A percentile compares a stretch with the other conserved stretches of the same genome.
These are phyloP conservation scores for Cochlearia excelsa DNA, from an alignment of 345 rosid species.

Conservation along the genomic window DNA sequence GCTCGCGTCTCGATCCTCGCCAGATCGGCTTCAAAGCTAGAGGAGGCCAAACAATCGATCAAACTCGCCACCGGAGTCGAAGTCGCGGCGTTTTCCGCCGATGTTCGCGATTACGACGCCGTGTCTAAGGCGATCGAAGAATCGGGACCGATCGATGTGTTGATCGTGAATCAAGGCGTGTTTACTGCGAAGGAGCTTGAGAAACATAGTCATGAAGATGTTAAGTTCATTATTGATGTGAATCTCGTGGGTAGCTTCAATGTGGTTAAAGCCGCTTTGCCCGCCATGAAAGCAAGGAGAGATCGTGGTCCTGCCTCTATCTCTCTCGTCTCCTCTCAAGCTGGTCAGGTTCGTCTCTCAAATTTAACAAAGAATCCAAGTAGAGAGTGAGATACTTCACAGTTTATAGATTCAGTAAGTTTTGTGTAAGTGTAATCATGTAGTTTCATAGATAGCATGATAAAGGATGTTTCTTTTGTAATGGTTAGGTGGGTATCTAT, in stretches of 20 bases:
- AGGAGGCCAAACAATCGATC: conserved; percentile 61
- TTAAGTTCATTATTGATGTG: conserved; percentile 73
- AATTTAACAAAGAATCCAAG: background rate
- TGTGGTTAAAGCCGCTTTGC: conserved; percentile 77
- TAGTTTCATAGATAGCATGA: background rate
- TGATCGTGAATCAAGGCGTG: conserved; percentile 82
- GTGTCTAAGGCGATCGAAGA: conserved; percentile 45
- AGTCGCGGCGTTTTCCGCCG: conserved; percentile 62
- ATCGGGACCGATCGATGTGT: conserved; percentile 69
- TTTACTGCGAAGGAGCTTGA: conserved; percentile 59
- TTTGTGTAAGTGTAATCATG: conserved; percentile 5
- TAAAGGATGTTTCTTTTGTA: background rate
- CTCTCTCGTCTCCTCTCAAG: conserved; percentile 78
- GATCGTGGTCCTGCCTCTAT: conserved; percentile 57
- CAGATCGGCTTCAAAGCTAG: conserved; percentile 55
- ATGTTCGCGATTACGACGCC: conserved; percentile 70
- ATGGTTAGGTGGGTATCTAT: conserved; percentile 70
- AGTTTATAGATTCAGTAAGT: no score
- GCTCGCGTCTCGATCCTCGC: conserved; percentile 79
- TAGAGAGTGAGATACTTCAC: no score
- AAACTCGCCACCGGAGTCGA: conserved; percentile 66
- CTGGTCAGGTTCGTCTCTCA: conserved; percentile 64
- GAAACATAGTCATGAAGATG: conserved; percentile 58
- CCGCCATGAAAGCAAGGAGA: conserved; percentile 58
- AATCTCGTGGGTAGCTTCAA: conserved; percentile 82